Conservation (phyloP, 495 filamentous ascomycete genomes). For the Evernia prunastri region DNA sequence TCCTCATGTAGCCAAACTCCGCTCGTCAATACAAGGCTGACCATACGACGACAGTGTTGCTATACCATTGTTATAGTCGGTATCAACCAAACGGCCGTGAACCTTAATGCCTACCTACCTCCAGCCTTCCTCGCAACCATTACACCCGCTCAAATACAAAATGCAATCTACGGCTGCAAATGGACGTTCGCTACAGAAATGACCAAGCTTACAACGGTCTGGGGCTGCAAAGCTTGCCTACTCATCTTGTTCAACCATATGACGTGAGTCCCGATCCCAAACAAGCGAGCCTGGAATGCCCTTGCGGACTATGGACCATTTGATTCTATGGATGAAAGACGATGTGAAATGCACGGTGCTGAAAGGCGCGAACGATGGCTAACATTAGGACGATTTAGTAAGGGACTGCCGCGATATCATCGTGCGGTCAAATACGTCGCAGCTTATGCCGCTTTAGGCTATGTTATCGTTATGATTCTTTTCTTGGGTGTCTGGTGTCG, state of each 20-base stretch:
- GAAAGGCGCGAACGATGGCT: background rate
- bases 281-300: background rate
- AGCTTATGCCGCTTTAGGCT: slow-evolving; percentile 48
- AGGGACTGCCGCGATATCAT: slow-evolving; percentile 38
- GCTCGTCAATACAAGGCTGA: background rate
- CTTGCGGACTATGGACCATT: background rate
- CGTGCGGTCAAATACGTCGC: slow-evolving; percentile 47
- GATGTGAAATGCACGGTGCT: background rate
- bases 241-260: slow-evolving; percentile 49
- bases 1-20: background rate
- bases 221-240: slow-evolving; percentile 50
- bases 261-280: slow-evolving; percentile 35
- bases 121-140: slow-evolving; percentile 39
- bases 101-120: slow-evolving; percentile 49
- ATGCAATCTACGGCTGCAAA: slow-evolving; percentile 49
- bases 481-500: slow-evolving; percentile 61
- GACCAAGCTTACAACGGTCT: slow-evolving; percentile 39
- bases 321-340: background rate
- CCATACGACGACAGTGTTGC: background rate
- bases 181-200: slow-evolving; percentile 46
- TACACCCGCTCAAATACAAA: slow-evolving; percentile 40
- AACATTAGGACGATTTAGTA: slow-evolving; percentile 15
- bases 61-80: slow-evolving; percentile 47
- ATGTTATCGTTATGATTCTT: slow-evolving; percentile 53
- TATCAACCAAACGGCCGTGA: slow-evolving; percentile 45